Percentiles rank a stretch among this genome's conserved stretches.
Evolutionary conservation across 768 basidiomycete species (phyloP).

Genomic region (Macrolepiota fuliginosa): DNA sequence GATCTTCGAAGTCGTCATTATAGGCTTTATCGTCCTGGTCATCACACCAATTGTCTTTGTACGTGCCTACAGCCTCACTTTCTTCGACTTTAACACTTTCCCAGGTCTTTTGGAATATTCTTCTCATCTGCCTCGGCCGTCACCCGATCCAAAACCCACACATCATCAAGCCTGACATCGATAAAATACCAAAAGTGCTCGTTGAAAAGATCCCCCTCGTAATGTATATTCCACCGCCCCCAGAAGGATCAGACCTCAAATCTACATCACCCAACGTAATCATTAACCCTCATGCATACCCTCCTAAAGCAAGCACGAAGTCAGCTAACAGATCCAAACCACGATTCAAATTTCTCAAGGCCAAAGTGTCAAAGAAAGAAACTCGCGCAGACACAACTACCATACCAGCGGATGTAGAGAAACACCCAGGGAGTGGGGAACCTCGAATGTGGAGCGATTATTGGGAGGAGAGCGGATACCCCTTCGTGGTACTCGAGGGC

Average conservation of each 20-base stretch:
- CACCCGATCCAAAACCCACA: constrained; percentile 75
- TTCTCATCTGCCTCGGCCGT: constrained; percentile 75
- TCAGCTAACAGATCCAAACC: constrained; percentile 29
- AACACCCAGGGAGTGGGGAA: constrained; percentile 15
- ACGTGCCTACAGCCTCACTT: constrained; percentile 26
- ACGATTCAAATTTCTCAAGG: constrained; percentile 54
- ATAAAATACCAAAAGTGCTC: constrained; percentile 64
- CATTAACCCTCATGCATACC: constrained; percentile 54
- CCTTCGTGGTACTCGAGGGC: constrained; percentile 78
- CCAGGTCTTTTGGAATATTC: constrained; percentile 75
- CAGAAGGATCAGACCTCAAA: constrained; percentile 39
- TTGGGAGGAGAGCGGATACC: constrained; percentile 76
- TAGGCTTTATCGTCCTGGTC: constrained; percentile 76
- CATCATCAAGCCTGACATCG: constrained; percentile 75
- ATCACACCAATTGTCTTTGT: constrained; percentile 79
- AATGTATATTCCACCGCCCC: constrained; percentile 81
- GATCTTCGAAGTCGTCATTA: constrained; percentile 63
- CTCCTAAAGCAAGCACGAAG: constrained; percentile 45
- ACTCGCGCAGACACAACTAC: constrained; percentile 3
- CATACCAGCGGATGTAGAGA: constrained; percentile 13
- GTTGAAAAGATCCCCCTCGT: constrained; percentile 84
- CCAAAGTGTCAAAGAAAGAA: constrained; percentile 21
- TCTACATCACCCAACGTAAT: constrained; percentile 39
- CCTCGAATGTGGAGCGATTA: constrained; percentile 69
- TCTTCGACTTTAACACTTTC: constrained; percentile 4